Evolutionary conservation across 106 monocot genomes (phyloP).

Genomic region (Dendrobium catenatum): DNA sequence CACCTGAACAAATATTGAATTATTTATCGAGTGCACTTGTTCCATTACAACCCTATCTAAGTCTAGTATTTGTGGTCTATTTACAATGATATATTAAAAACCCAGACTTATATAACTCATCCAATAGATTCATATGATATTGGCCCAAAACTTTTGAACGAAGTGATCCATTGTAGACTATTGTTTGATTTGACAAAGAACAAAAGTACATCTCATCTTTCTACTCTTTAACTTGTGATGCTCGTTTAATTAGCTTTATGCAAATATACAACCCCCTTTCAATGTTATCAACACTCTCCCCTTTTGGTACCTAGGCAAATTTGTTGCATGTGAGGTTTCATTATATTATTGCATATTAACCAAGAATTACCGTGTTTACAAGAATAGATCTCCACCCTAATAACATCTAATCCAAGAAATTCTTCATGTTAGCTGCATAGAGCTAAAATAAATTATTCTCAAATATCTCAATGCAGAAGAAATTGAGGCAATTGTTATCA

Average conservation of each 20-base stretch:
- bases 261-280: constrained; percentile 92
- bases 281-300: constrained; percentile 76
- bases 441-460: constrained; percentile 7
- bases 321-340: constrained; percentile 86
- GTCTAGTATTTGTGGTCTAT: constrained; percentile 97
- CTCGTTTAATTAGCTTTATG: constrained; percentile 74
- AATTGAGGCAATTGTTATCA: not conserved
- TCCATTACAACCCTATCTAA: constrained; percentile 17
- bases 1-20: no score
- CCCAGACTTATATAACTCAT: constrained; percentile 61
- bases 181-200: constrained; percentile 80
- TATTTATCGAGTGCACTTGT: no score
- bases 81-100: constrained; percentile 96
- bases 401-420: constrained; percentile 67
- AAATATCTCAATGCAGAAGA: not conserved
- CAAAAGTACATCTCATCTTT: constrained; percentile 86
- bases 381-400: constrained; percentile 95
- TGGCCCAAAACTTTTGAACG: constrained; percentile 78
- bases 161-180: constrained; percentile 98
- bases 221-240: constrained; percentile 51
- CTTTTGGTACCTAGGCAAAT: constrained; percentile 71
- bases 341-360: constrained; percentile 71
- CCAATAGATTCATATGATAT: constrained; percentile 78
- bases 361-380: constrained; percentile 63
- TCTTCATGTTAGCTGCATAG: constrained; percentile 58